Evolutionary conservation across 202 grass and related monocot genomes (phyloP).

Genomic region (Saccharum hybrid): DNA sequence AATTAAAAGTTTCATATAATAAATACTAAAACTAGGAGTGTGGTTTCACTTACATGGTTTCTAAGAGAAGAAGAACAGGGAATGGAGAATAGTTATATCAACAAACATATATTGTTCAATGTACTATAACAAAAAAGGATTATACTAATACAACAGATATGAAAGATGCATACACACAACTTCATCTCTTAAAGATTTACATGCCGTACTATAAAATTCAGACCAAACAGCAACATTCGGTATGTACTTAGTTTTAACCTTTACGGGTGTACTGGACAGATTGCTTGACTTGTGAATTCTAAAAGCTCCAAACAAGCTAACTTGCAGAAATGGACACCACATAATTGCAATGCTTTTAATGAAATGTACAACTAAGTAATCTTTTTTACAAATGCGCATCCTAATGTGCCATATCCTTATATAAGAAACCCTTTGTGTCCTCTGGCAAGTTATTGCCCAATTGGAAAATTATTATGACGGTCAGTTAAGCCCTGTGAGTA

Average conservation of each 20-base stretch:
- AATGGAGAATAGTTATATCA: neutral
- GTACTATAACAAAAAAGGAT: neutral
- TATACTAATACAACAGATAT: neutral
- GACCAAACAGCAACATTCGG: neutral
- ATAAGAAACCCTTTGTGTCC: neutral
- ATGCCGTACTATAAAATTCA: neutral
- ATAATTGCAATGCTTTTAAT: neutral
- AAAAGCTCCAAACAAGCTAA: conserved; percentile 2
- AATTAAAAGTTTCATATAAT: neutral
- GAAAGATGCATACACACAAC: neutral
- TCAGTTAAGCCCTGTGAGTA: neutral
- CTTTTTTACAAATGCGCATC: neutral
- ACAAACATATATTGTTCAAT: neutral
- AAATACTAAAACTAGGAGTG: neutral
- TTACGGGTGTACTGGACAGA: neutral
- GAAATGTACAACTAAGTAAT: neutral
- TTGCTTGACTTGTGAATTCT: neutral
- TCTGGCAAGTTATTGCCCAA: neutral
- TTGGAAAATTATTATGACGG: neutral
- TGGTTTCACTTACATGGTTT: conserved; percentile 11
- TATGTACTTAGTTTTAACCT: neutral
- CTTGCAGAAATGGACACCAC: neutral
- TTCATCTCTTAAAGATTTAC: neutral
- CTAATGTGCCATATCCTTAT: neutral
- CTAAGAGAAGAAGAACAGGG: neutral